Evolutionary conservation across 2,329 filamentous ascomycete species (phyloP), one percentile per base, ranked within the genome.

Genomic region (Bipolaris cookei): DNA sequence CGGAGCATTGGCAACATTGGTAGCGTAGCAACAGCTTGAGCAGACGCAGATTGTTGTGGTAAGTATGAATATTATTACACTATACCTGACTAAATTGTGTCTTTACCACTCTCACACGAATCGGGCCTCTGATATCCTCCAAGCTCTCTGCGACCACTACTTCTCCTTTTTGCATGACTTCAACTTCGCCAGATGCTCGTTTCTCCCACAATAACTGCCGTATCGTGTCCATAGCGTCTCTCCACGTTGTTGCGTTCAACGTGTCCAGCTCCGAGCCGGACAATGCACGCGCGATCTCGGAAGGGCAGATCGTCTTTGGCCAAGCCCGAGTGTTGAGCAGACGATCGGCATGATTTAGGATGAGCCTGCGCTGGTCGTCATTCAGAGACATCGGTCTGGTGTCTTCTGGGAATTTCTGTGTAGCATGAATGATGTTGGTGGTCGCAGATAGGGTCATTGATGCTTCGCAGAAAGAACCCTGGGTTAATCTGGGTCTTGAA

Each of bases 271-370:
- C 80, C 7, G 67, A 53, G 2, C 55, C 16, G 13, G 79, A 77
- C 7, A 83, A 67, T 1, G 79, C 76, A 23, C 82, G 76, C 1
- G 81, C 80, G 37, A 83, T 75, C 69, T 83, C 82, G 13, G 81
- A 83, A 3, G 81, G 82, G 63, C 82, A 84, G 59, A 83, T 79
- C 0, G 82, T 84, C 64, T 83, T 83, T 10, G 82, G 82, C 47
- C 68, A 73, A 16, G 67, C 62, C 35, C 79, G 70, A 8, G 64
- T 46, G 32, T 58, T 53, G 18, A 79, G 65, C 21, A 78, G 66
- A 28, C 55, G 58, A 34, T 64, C 35, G 43, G 76, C 64, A 63
- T 66, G 67, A 30, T 38, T 28, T 20, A 60, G 42, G 49, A 66
- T 48, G 16, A 68, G 55, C 3, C 48, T 38, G 18, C 46, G 59